These are phyloP conservation scores for Plectranthus barbatus DNA, from an alignment of 257 asterid genomes.

Conservation along the genomic window DNA sequence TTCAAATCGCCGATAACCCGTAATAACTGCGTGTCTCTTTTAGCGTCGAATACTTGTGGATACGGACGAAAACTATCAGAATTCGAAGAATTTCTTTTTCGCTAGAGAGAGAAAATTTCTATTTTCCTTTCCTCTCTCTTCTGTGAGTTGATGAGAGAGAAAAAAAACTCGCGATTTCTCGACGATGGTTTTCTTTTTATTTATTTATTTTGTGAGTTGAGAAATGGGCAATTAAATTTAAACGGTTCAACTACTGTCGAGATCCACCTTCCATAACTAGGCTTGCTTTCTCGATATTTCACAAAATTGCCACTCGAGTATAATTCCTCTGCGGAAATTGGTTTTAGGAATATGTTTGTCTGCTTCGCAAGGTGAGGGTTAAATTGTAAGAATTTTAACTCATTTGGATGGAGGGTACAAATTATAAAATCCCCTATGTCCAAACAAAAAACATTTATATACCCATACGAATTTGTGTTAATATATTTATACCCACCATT, in stretches of 20 bases:
- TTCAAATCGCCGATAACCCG: conserved; percentile 2
- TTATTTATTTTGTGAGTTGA: not conserved
- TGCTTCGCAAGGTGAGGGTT: conserved; percentile 9
- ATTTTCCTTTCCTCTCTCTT: not conserved
- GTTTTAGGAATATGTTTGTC: not conserved
- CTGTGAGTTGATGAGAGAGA: not conserved
- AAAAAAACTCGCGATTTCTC: not conserved
- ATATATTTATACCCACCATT: too few relatives aligned
- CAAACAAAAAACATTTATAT: too few relatives aligned
- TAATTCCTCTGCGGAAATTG: not conserved
- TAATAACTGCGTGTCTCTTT: conserved; percentile 12
- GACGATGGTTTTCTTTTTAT: not conserved
- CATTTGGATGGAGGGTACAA: not conserved
- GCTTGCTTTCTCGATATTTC: conserved; percentile 10
- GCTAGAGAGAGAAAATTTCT: conserved; percentile 8
- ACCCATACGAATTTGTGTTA: too few relatives aligned
- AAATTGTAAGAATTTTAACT: too few relatives aligned
- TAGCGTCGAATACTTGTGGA: conserved; percentile 16
- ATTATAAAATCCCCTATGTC: too few relatives aligned
- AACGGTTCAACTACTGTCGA: conserved; percentile 17
- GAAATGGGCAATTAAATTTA: conserved; percentile 16
- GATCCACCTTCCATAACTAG: not conserved
- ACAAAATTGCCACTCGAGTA: conserved; percentile 30
- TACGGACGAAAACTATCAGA: conserved; percentile 20
- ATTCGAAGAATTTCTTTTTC: conserved; percentile 15